Evolutionary conservation across 306 rosid genomes (phyloP), one percentile per base, ranked within the genome.

Genomic region (Hylodesmum podocarpum): DNA sequence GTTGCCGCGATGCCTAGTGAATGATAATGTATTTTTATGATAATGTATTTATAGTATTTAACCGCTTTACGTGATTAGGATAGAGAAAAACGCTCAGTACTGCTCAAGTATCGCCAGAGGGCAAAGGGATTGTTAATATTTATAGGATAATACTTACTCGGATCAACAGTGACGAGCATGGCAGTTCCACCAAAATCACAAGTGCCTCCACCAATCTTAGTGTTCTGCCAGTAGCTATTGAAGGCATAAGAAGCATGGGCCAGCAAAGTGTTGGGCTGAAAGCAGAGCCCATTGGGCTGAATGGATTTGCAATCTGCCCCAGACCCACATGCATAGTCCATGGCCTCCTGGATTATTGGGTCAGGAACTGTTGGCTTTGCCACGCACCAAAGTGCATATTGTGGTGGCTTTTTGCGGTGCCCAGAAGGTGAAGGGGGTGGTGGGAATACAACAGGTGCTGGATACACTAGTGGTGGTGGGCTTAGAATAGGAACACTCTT

Each of bases 181-280:
- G 98, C 93, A 25, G 90, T 92, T 21, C 98, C 97, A 66, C 97
- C 98, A 81, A 94, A 94, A 70, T 92, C 97, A 71, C 98, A 94
- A 49, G 96, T 94, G 21, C 96, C 98, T 3, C 97, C 96, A 15
- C 71, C 75, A 0, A 3, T 54, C 86, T 86, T 94, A 0, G 86
- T 82, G 8, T 63, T 87, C 89, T 94, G 95, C 91, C 96, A 90
- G 77, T 89, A 91, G 77, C 93, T 94, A 66, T 94, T 91, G 82
- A 90, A 92, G 9, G 98, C 97, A 77, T 47, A 91, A 1, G 98
- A 94, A 22, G 98, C 97, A 70, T 94, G 98, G 68, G 88, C 84
- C 65, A 89, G 18, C 66, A 90, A 9, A 1, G 91, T 87, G 37
- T 85, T 70, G 54, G 98, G 96, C 16, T 82, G 74, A 43, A 79